Base-by-base conservation (phyloP, 345 rosid genomes). In the Linum usitatissimum region DNA sequence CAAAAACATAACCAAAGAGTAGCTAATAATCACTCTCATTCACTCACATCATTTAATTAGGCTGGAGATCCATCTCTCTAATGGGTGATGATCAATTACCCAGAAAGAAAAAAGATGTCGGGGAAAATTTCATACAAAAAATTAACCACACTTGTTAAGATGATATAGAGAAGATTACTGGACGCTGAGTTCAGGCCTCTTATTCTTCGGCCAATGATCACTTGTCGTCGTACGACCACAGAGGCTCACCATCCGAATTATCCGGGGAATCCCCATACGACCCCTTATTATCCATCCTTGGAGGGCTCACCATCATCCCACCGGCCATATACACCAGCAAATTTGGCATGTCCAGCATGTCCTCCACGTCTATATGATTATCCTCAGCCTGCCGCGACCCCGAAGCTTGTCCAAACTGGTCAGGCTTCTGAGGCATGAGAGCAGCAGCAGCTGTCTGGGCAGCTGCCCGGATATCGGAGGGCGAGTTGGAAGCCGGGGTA, bases 271-370 rank as follows among this genome's bases (percentile, higher is more conserved):
- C 88, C 21, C 81, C 81, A 0, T 73, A 70, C 12, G 80, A 65
- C 18, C 82, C 77, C 14, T 76, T 66, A 65, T 20, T 9, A 9
- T 34, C 38, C 15, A 84, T 84, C 63, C 95, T 78, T 13, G 95
- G 95, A 1, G 95, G 95, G 65, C 84, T 87, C 62, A 87, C 69
- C 6, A 87, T 66, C 91, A 87, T 84, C 28, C 84, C 95, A 31
- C 68, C 91, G 0, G 95, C 95, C 95, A 87, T 84, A 34, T 80
- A 86, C 72, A 76, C 80, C 55, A 84, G 64, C 76, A 84, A 74
- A 74, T 53, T 80, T 36, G 95, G 95, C 75, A 84, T 69, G 71
- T 87, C 68, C 30, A 84, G 56, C 49, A 87, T 62, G 56, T 30
- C 84, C 45, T 87, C 85, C 67, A 73, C 86, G 66, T 87, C 95